Evolutionary conservation across 2,329 filamentous ascomycete species (phyloP).

Genomic region (Aspergillus sojae): DNA sequence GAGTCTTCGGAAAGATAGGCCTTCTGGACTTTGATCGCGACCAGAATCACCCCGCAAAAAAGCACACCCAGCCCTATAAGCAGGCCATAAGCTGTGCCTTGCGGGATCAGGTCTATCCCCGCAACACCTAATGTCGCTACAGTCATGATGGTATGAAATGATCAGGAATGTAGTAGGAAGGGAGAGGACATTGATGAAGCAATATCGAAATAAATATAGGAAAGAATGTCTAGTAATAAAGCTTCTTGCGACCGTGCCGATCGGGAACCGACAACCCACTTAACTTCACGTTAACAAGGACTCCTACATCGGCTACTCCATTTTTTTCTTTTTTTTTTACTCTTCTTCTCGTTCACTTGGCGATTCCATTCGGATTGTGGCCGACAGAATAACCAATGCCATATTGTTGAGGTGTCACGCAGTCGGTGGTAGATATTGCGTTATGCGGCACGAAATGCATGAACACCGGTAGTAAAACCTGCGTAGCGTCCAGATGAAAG

Average conservation of each 20-base stretch:
- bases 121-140: background rate
- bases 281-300: constrained; percentile 6
- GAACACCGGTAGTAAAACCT: constrained; percentile 11
- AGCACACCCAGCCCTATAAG: constrained; percentile 52
- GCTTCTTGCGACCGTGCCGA: background rate
- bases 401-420: constrained; percentile 11
- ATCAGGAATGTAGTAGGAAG: background rate
- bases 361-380: background rate
- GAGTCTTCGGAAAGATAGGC: constrained; percentile 34
- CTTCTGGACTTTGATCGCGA: constrained; percentile 50
- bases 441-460: constrained; percentile 6
- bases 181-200: background rate
- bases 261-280: background rate
- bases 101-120: constrained; percentile 26
- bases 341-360: background rate
- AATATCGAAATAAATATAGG: background rate
- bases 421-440: constrained; percentile 14
- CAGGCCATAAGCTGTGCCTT: constrained; percentile 47
- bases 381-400: constrained; percentile 5
- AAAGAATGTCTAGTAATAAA: background rate
- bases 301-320: background rate
- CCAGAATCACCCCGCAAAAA: constrained; percentile 52
- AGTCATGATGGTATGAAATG: constrained; percentile 1
- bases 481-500: background rate
- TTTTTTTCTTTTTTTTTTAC: background rate